Base-by-base conservation (phyloP, 73 alveolate genomes). In the Tetrahymena thermophila region DNA sequence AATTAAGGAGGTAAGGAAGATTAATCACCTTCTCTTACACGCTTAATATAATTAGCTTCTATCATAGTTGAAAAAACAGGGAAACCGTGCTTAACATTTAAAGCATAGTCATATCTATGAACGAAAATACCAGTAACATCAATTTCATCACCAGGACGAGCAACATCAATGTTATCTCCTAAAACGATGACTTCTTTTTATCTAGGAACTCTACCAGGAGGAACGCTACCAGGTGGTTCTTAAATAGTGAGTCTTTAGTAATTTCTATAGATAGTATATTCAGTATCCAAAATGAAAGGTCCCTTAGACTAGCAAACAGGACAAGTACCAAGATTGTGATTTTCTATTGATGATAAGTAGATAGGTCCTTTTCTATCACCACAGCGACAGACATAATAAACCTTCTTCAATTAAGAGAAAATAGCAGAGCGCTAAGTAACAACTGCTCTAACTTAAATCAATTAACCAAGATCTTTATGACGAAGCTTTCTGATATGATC, bases 121-220 rank as follows among this genome's bases (percentile, higher is more conserved):
- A 98, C 96, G 96, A 96, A 99, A 31, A 99, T 96, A 43, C 99
- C 99, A 35, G 99, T 98, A 34, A 98, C 98, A 96, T 98, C 99
- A 93, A 99, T 99, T 95, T 99, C 99, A 95, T 99, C 99, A n/a
- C 99, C 99, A 13, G 99, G 99, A 28, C 99, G 97, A 34, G 99
- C 99, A 16, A 97, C 96, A 97, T 99, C 99, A 15, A 99, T 99
- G 93, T 98, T 96, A 96, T 99, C 99, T 93, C 99, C 99, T 17
- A 98, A 97, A 85, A 99, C 97, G n/a, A 99, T 96, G 37, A 98
- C 99, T 96, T 99, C 99, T 94, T 99, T 98, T 94, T 99, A 98
- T 94, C 99, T 97, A 16, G 99, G 99, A 38, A 99, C 99, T 97
- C 99, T 96, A 16, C 99, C 99, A 17, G 99, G 99, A 1, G 99